Percentiles rank a stretch among this genome's conserved stretches.
Evolutionary conservation across 176 grass and related monocot genomes (phyloP).

Genomic region (Avena eriantha): DNA sequence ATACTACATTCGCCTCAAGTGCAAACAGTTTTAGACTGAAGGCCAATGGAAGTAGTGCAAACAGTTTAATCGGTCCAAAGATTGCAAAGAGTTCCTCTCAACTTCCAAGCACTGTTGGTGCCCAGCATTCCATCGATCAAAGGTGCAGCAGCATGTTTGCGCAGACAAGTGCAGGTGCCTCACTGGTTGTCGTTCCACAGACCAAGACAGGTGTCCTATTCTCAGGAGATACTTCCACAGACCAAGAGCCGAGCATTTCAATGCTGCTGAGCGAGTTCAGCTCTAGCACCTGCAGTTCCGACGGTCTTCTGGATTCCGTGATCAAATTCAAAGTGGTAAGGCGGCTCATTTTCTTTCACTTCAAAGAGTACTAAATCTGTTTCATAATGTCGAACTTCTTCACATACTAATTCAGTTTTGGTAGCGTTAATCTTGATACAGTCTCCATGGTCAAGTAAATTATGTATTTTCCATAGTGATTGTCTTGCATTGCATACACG

Average conservation of each 20-base stretch:
- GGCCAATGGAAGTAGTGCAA: constrained; percentile 26
- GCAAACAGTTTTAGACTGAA: constrained; percentile 44
- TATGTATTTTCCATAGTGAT: too few relatives aligned
- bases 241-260: constrained; percentile 47
- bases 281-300: constrained; percentile 63
- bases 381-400: too few relatives aligned
- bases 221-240: constrained; percentile 32
- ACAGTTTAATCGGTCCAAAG: too few relatives aligned
- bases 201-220: constrained; percentile 43
- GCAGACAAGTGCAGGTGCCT: constrained; percentile 40
- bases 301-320: constrained; percentile 77
- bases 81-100: constrained; percentile 46
- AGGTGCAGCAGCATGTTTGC: constrained; percentile 40
- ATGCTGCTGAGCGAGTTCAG: constrained; percentile 58
- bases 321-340: constrained; percentile 73
- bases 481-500: too few relatives aligned
- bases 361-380: too few relatives aligned
- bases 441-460: too few relatives aligned
- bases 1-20: constrained; percentile 29
- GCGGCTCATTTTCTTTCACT: not conserved
- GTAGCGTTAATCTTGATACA: too few relatives aligned
- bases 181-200: constrained; percentile 28
- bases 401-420: too few relatives aligned
- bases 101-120: constrained; percentile 13
- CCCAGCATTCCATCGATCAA: constrained; percentile 43